Evolutionary conservation across 148 eudicot species (phyloP), one percentile per base, ranked within the genome.

Genomic region (Vaccinium vitisidaea): DNA sequence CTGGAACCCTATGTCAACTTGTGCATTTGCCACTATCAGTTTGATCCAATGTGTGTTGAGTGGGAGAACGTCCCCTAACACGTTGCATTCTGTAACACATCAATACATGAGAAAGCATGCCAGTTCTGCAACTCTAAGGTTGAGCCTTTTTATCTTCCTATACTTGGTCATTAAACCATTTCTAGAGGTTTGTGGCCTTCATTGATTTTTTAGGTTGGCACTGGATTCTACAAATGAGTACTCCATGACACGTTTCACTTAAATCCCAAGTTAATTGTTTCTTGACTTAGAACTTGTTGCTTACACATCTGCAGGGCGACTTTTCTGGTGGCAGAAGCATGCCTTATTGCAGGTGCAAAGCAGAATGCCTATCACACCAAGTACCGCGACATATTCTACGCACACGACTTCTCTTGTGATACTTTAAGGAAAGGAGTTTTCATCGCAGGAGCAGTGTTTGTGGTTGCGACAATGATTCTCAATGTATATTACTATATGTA

Each of bases 371-470:
- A 95, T 84, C 98, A 95, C 90, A 95, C 98, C 76, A 89, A 85
- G 84, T 95, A 95, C 69, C 86, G 96, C 1, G 84, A 92, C 79
- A 71, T 90, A 87, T 82, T 95, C 16, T 85, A 88, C 50, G 97
- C 95, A 2, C 93, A 92, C 39, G 88, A 94, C 88, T 92, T 95
- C 73, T 97, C 99, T 8, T 97, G 99, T 83, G 98, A 93, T 85
- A 70, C 94, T 25, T 77, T 97, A 74, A 84, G 99, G 77, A 97
- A 95, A 87, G 99, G 98, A 23, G 90, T 97, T 79, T 97, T 97
- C 81, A 92, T 97, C 58, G 92, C 99, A 30, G 99, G 98, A 77
- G 98, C 99, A 19, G 93, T 94, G n/a, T 97, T 97, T 83, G 98
- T 95, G 85, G 90, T 97, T 18, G 87, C 92, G 36, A 97, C 92